Evolutionary conservation across 257 asterid species (phyloP), one percentile per base, ranked within the genome.

Genomic region (Voacanga thouarsii): DNA sequence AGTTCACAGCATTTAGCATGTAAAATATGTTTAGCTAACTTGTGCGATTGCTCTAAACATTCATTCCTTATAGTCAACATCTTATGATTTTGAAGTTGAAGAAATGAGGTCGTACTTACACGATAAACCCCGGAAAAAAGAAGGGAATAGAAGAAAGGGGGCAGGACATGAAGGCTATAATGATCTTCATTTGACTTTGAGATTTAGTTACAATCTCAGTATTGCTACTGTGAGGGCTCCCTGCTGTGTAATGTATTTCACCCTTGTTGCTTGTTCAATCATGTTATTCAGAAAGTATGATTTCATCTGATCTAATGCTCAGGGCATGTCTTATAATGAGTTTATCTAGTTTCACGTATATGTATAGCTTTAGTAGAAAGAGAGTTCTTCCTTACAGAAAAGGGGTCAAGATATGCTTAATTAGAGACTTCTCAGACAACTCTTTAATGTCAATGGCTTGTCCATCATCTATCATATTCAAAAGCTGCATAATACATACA

Each of bases 11-110:
- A 41, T 59, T 43, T 69, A 63, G 63, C 1, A 21, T 79, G 44
- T 28, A 50, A 78, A 72, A 71, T 47, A 33, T 49, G 77, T 30
- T 30, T 30, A 30, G 74, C 82, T 72, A 61, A 79, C 74, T 24
- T 23, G 21, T 37, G 37, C 50, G 43, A 33, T 23, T 44, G 41
- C 21, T 60, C 74, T 72, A 24, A 24, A 49, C 72, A 45, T n/a
- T n/a, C n/a, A n/a, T n/a, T n/a, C 44, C 64, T 26, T 44, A 33
- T 61, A 56, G 53, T 44, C 12, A 10, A 12, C 7, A 7, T n/a
- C 45, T 70, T 26, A 2, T 23, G 51, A 7, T 59, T 28, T 10
- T 76, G 39, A 37, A 12, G 23, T 14, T 53, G 47, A 71, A 49
- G 74, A 19, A 49, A 50, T 12, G 41, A 57, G 44, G 49, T 56